Base-by-base conservation (phyloP, 2,329 filamentous ascomycete genomes). In the Neoarthrinium moseri region DNA sequence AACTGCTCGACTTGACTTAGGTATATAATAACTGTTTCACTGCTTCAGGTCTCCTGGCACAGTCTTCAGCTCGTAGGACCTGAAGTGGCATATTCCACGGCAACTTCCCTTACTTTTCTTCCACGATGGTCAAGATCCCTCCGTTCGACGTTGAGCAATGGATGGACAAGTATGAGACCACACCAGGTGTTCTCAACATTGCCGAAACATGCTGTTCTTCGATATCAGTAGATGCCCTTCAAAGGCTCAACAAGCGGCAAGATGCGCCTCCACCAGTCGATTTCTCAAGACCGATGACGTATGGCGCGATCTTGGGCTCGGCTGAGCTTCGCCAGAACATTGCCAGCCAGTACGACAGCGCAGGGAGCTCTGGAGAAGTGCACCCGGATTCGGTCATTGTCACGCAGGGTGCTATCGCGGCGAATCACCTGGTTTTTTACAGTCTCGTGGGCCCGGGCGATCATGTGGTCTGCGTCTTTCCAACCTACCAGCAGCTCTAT, bases 401-500 rank as follows among this genome's bases (percentile, higher is more conserved):
- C 48, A 89, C 88, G 0, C 81, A 86, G 23, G 91, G 91, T 8
- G 89, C 89, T 12, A 95, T 95, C 41, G 77, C 81, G 5, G 90
- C 89, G n/a, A 95, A 95, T 60, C 89, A 90, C 56, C 69, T 94
- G n/a, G 70, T 84, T 3, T 77, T 94, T 6, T 91, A 91, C 63
- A 74, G 84, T 1, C 72, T 94, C 6, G 62, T 94, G 2, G 80
- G 81, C 0, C 80, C 83, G 0, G 87, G 84, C 1, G 89, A 95
- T 60, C 90, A 95, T 73, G 86, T 92, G 37, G 78, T 95, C 48
- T 94, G 88, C 58, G 87, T 94, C 47, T 89, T 91, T 61, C 90
- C 91, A 11, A 92, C 89, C 1, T 95, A 94, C 58, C 88, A 94
- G 63, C 89, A 94, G 57, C 75, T 95, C 2, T 94, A 92, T 60